Evolutionary conservation across 2,329 filamentous ascomycete genomes (phyloP), one percentile per base, ranked within the genome.

Genomic region (Cytospora leucostoma): DNA sequence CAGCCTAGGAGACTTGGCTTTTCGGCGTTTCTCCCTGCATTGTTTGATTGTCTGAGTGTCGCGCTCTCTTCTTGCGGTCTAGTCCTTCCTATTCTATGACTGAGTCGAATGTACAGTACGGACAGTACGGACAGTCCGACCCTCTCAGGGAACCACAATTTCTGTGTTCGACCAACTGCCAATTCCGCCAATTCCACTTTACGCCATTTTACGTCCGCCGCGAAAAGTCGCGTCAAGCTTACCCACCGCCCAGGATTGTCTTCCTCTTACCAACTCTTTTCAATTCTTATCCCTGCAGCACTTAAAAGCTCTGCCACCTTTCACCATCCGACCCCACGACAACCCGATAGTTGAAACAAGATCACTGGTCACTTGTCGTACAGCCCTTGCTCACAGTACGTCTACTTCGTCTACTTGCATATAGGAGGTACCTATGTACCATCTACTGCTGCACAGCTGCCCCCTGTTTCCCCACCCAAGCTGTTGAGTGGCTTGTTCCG

Each of bases 11-110:
- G 19, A 51, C 4, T 44, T 51, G 21, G 35, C 27, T 51, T 15
- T 33, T 21, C 40, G 50, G 58, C 27, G 50, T 37, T 60, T 51
- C 51, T 61, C 59, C 59, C 52, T 55, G 59, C 59, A 61, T 61
- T 47, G 40, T 44, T 44, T 44, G 17, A 44, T 37, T 61, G 59
- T 61, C 51, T 61, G 49, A 61, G 49, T 61, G 44, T 38, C 59
- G 27, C 27, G 27, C 27, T 27, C 27, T 27, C 27, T 27, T 55
- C 33, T 21, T 50, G 59, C 59, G 55, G 40, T 37, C 44, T 19
- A 37, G 8, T 8, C 35, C 40, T 35, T 55, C 13, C 50, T 38
- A 12, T 47, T 33, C 51, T 50, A 49, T 54, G 47, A 53, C 58
- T 47, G 58, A 44, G 17, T 49, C 7, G 40, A 10, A 44, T 15